These are phyloP conservation scores for Geopyxis carbonaria DNA, from an alignment of 495 filamentous ascomycete genomes.

Conservation along the genomic window DNA sequence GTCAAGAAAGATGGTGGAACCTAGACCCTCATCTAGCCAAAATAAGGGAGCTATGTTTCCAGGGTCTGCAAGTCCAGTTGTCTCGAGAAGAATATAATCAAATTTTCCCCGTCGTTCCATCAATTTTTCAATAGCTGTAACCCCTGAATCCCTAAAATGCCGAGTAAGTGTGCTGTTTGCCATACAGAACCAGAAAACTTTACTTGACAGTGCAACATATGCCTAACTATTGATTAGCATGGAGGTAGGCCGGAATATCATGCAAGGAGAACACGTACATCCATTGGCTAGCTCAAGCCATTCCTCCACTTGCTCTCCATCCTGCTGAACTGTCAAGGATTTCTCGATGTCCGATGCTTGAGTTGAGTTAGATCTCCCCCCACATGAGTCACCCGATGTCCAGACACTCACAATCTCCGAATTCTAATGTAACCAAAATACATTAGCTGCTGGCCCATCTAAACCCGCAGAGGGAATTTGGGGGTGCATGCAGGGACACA, in stretches of 20 bases:
- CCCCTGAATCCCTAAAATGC: slow-evolving; percentile 78
- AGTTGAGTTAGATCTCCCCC: no score
- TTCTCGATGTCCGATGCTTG: slow-evolving; percentile 86
- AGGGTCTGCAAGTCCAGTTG: slow-evolving; percentile 85
- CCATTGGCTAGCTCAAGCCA: slow-evolving; percentile 94
- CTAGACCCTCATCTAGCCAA: slow-evolving; percentile 91
- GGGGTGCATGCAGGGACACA: background rate
- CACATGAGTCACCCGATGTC: background rate
- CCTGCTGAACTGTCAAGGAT: slow-evolving; percentile 70
- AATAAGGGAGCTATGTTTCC: slow-evolving; percentile 92
- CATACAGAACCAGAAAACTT: slow-evolving; percentile 5
- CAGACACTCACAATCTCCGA: slow-evolving; percentile 63
- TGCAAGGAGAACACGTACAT: slow-evolving; percentile 31
- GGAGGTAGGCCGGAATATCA: background rate
- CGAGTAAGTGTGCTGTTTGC: no score
- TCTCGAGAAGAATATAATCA: slow-evolving; percentile 96
- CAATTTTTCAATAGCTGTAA: slow-evolving; percentile 85
- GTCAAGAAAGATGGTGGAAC: slow-evolving; percentile 86
- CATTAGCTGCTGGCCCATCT: no score
- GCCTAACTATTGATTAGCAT: slow-evolving; percentile 7
- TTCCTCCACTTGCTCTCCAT: slow-evolving; percentile 71
- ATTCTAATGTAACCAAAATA: no score
- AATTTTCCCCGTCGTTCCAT: slow-evolving; percentile 88
- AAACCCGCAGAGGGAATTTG: background rate
- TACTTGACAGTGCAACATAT: slow-evolving; percentile 98